Evolutionary conservation across 441 rosid species (phyloP).

Genomic region (Capsella rubella): DNA sequence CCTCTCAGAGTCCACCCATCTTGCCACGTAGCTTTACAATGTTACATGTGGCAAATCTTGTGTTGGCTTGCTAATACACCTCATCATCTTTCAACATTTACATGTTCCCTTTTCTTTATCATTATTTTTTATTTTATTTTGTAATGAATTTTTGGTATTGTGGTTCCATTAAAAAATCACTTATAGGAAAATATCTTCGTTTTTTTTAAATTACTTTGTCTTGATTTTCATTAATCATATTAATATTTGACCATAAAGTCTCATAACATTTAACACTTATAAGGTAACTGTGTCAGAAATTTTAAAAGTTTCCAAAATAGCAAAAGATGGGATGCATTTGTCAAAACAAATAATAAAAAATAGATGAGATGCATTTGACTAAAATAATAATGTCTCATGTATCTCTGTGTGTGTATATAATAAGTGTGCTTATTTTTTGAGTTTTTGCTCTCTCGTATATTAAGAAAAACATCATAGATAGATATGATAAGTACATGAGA

Average conservation of each 20-base stretch:
- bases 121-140: background rate
- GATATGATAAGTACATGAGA: background rate
- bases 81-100: slow-evolving; percentile 20
- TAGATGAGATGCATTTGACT: background rate
- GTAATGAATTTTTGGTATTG: background rate
- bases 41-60: slow-evolving; percentile 23
- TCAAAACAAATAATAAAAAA: background rate
- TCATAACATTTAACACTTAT: background rate
- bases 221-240: background rate
- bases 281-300: background rate
- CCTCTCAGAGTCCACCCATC: slow-evolving; percentile 3
- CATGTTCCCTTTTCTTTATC: background rate
- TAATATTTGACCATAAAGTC: background rate
- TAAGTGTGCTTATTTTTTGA: no score
- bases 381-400: background rate
- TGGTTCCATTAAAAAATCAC: background rate
- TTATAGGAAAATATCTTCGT: slow-evolving; percentile 4
- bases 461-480: background rate
- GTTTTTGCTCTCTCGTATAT: no score
- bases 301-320: background rate
- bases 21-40: slow-evolving; percentile 27
- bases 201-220: background rate
- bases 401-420: background rate
- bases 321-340: background rate
- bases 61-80: slow-evolving; percentile 18